phyloP scores from a whole-genome alignment of 148 eudicot genomes.

The Nyssa sinensis region DNA sequence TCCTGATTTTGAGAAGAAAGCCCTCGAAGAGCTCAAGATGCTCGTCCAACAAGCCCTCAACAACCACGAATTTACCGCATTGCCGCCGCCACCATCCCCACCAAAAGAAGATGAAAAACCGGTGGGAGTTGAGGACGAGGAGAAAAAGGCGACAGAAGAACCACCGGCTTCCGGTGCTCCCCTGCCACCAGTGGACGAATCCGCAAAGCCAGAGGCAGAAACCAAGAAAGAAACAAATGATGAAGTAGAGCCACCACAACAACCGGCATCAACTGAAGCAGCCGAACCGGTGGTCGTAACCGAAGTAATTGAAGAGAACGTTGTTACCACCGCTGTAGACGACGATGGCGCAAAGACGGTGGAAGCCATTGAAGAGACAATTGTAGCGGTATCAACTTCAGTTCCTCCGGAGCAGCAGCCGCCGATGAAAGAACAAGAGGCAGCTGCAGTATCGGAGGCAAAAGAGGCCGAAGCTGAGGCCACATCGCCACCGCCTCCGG shows the following conservation, averaged over 20 bases:
- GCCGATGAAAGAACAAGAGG: not conserved
- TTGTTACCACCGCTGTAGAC: slow-evolving; percentile 5
- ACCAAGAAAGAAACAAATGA: slow-evolving; percentile 2
- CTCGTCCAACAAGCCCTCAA: slow-evolving; percentile 32
- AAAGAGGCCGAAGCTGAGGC: not conserved
- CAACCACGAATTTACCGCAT: slow-evolving; percentile 18
- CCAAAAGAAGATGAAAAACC: not conserved
- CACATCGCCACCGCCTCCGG: not conserved
- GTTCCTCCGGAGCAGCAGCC: no score
- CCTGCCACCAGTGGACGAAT: not conserved
- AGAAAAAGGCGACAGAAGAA: not conserved
- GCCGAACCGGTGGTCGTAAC: not conserved
- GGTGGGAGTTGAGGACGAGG: not conserved
- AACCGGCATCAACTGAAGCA: not conserved
- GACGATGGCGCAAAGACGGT: slow-evolving; percentile 43
- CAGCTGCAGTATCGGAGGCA: not conserved
- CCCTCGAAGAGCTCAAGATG: slow-evolving; percentile 36
- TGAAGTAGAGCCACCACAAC: not conserved
- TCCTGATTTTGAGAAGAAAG: slow-evolving; percentile 30
- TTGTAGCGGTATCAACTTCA: slow-evolving; percentile 12
- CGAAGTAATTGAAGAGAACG: no score
- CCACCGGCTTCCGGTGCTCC: not conserved
- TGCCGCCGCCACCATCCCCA: not conserved
- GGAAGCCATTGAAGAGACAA: slow-evolving; percentile 37
- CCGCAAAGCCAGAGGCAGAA: not conserved